phyloP scores from a whole-genome alignment of 73 alveolate genomes.

The Diophrys appendiculata region DNA sequence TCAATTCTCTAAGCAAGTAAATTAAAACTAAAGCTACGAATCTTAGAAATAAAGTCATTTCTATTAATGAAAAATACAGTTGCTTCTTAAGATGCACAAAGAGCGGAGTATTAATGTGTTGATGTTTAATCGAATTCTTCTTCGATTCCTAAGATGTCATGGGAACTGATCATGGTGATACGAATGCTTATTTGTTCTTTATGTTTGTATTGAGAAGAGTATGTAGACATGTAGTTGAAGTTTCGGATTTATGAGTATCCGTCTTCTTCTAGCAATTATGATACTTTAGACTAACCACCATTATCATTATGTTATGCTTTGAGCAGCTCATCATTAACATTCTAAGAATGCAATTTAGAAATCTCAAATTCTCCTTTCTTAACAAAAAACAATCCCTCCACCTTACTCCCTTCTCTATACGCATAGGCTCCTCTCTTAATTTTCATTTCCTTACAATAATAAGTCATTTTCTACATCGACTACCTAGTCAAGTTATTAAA shows the following conservation, averaged over 20 bases:
- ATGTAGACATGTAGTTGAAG: neutral
- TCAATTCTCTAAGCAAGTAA: neutral
- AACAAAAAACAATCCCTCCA: slow-evolving; percentile 46
- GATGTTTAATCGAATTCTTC: neutral
- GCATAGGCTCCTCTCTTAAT: slow-evolving; percentile 39
- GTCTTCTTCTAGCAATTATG: neutral
- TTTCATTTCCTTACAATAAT: slow-evolving; percentile 33
- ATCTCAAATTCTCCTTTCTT: slow-evolving; percentile 62
- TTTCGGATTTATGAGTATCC: neutral
- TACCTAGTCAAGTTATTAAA: slow-evolving; percentile 45
- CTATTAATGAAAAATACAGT: neutral
- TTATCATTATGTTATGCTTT: too few species aligned
- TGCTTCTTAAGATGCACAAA: neutral
- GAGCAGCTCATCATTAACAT: neutral
- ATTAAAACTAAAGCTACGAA: too few species aligned
- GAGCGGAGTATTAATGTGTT: neutral
- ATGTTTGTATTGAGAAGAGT: neutral
- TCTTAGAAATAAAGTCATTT: neutral
- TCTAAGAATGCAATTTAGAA: too few species aligned
- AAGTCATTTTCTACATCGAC: slow-evolving; percentile 59
- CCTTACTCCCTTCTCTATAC: slow-evolving; percentile 48
- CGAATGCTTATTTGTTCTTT: too few species aligned
- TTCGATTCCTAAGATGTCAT: neutral
- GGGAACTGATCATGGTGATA: neutral
- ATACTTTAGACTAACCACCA: neutral